These are phyloP conservation scores for Kwoniella mangroviensis DNA, from an alignment of 768 basidiomycete species.

Conservation along the genomic window DNA sequence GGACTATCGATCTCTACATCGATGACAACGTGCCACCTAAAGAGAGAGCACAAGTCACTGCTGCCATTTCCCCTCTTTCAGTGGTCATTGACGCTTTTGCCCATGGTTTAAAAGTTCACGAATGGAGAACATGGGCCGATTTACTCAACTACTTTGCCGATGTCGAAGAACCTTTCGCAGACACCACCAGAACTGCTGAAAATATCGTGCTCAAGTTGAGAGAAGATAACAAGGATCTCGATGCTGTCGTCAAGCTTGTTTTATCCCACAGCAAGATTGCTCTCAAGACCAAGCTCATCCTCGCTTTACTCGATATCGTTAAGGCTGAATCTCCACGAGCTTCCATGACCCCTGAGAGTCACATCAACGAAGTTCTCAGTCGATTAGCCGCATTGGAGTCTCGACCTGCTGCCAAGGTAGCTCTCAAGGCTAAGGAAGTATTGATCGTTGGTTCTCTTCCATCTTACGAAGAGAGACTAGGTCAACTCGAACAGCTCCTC, in stretches of 20 bases:
- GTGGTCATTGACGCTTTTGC: constrained; percentile 79
- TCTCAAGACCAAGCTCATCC: constrained; percentile 84
- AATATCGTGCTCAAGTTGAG: constrained; percentile 85
- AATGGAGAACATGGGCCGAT: constrained; percentile 70
- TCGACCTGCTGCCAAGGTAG: constrained; percentile 88
- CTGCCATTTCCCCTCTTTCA: constrained; percentile 71
- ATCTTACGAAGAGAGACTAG: constrained; percentile 88
- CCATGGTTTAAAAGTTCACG: constrained; percentile 83
- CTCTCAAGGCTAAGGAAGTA: constrained; percentile 95
- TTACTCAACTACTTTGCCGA: constrained; percentile 78
- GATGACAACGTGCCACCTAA: constrained; percentile 78
- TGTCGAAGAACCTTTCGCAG: constrained; percentile 91
- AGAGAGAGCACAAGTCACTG: constrained; percentile 78
- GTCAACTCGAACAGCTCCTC: constrained; percentile 93
- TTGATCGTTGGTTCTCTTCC: constrained; percentile 95
- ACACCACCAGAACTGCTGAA: constrained; percentile 72
- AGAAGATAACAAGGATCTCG: constrained; percentile 90
- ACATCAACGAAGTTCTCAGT: constrained; percentile 75
- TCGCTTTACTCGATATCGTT: constrained; percentile 85
- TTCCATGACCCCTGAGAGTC: constrained; percentile 74
- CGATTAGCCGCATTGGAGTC: constrained; percentile 85
- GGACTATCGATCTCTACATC: constrained; percentile 80
- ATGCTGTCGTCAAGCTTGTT: constrained; percentile 81
- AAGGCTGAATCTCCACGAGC: constrained; percentile 71
- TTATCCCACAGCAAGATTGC: constrained; percentile 95